Conservation (phyloP, 2,329 filamentous ascomycete genomes). For the Calonectria montana region DNA sequence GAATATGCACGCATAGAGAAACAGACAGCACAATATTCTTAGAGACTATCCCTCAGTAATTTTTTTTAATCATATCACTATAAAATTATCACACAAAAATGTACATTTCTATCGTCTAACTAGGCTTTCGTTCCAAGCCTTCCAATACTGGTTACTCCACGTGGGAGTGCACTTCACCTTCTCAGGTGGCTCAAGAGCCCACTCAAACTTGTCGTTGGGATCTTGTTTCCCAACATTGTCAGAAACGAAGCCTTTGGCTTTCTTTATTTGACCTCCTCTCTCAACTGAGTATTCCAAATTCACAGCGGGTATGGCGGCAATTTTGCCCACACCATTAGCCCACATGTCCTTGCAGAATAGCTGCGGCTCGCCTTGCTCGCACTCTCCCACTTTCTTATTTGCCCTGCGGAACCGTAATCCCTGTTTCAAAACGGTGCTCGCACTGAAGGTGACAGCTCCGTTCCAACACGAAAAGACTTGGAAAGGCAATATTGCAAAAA, state of each 20-base stretch:
- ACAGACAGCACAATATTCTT: too few relatives aligned
- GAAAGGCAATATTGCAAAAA: conserved; percentile 55
- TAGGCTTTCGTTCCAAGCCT: conserved; percentile 46
- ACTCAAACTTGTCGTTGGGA: conserved; percentile 50
- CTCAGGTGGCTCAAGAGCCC: conserved; percentile 56
- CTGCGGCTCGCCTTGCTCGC: conserved; percentile 63
- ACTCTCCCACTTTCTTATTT: conserved; percentile 53
- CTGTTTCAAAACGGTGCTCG: conserved; percentile 55
- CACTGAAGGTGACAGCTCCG: conserved; percentile 61
- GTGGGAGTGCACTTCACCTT: conserved; percentile 59
- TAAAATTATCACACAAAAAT: too few relatives aligned
- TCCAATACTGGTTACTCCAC: conserved; percentile 53
- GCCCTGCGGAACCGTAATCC: conserved; percentile 56
- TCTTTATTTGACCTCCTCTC: conserved; percentile 57
- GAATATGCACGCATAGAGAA: too few relatives aligned
- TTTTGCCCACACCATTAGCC: conserved; percentile 58
- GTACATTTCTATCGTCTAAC: neutral
- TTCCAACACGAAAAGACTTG: conserved; percentile 73
- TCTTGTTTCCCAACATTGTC: conserved; percentile 46
- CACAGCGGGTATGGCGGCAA: conserved; percentile 66
- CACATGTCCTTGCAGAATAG: conserved; percentile 69
- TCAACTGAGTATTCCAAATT: conserved; percentile 64
- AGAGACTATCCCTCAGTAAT: too few relatives aligned
- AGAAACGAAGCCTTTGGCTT: conserved; percentile 59
- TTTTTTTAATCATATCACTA: too few relatives aligned